Evolutionary conservation across 208 protist genomes (phyloP), one percentile per base, ranked within the genome.

Genomic region (Borovskyia barvae): DNA sequence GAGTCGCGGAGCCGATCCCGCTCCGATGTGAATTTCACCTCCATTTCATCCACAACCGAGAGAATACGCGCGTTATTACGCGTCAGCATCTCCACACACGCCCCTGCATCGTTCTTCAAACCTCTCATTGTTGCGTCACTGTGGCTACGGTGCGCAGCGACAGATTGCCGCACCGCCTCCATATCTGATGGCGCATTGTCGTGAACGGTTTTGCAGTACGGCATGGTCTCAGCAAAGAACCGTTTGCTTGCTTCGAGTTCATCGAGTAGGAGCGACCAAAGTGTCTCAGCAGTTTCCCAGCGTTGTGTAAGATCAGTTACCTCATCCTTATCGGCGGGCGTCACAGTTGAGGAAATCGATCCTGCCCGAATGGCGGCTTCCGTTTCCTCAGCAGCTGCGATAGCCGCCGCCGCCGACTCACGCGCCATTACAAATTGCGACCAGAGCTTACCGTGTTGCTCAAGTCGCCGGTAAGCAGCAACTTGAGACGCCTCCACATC

Each of bases 241-340:
- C 40, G 22, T 52, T 76, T 72, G 59, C 77, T 76, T 11, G 42
- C 42, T 3, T 78, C 72, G 17, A 90, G 57, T 60, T 90, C 77
- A 3, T 47, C 49, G 22, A 91, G 68, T 25, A 94, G 65, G 14
- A 72, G 77, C 17, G 50, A 35, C 72, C 84, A 94, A 49, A 94
- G 72, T 15, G 68, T 20, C 30, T 82, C 69, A 15, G 75, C 68
- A 0, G 52, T 48, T 3, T 25, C 46, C 26, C 66, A 50, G 9
- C 67, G 75, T 59, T 80, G 35, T 6, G 40, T 54, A n/a, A 46
- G 17, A 17, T 54, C 55, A 5, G 8, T 12, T 12, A 64, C 25
- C 1, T 46, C 19, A 26, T 52, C 29, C 12, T 45, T 40, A 6
- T 32, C 46, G 14, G 29, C 22, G 20, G 45, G 25, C 20, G 12